A percentile compares a stretch with the other conserved stretches of the same genome.
Evolutionary conservation across 129 eudicot species (phyloP).

Genomic region (Escallonia rubra): DNA sequence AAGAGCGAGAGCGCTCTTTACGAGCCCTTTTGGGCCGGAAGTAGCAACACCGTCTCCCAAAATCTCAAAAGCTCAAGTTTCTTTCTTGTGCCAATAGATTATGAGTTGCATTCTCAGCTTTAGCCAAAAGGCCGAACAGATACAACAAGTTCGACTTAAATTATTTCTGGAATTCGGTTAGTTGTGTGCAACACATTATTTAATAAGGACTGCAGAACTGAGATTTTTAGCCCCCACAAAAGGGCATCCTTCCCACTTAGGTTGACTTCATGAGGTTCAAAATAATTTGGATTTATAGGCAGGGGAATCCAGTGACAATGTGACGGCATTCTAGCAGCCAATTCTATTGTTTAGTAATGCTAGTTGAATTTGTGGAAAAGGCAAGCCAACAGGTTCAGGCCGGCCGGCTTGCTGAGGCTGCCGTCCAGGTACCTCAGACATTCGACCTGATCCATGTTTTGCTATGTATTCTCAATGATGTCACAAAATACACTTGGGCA

Average conservation of each 20-base stretch:
- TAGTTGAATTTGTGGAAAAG: neutral
- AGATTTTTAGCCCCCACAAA: conserved; percentile 20
- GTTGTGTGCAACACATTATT: neutral
- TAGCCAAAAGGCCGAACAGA: neutral
- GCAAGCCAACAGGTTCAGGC: neutral
- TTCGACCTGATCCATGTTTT: conserved; percentile 1
- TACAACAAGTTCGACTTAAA: neutral
- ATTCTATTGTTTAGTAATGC: neutral
- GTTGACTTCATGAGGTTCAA: conserved; percentile 15
- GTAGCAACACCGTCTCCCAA: neutral
- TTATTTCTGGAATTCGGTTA: conserved; percentile 11
- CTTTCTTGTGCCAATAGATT: neutral
- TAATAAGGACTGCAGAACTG: conserved; percentile 38
- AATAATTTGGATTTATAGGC: conserved; percentile 6
- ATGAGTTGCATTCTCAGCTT: neutral
- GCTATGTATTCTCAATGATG: neutral
- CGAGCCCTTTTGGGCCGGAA: neutral
- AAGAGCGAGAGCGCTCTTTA: conserved; percentile 1
- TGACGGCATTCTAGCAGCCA: neutral
- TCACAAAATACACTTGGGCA: no score
- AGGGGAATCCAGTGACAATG: no score
- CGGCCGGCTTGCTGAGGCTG: conserved; percentile 8
- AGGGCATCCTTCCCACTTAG: conserved; percentile 13
- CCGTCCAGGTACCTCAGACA: conserved; percentile 5
- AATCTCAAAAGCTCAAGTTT: neutral